phyloP scores from a whole-genome alignment of 371 early-diverging fungal genomes.

The Blastocladiella emersonii region DNA sequence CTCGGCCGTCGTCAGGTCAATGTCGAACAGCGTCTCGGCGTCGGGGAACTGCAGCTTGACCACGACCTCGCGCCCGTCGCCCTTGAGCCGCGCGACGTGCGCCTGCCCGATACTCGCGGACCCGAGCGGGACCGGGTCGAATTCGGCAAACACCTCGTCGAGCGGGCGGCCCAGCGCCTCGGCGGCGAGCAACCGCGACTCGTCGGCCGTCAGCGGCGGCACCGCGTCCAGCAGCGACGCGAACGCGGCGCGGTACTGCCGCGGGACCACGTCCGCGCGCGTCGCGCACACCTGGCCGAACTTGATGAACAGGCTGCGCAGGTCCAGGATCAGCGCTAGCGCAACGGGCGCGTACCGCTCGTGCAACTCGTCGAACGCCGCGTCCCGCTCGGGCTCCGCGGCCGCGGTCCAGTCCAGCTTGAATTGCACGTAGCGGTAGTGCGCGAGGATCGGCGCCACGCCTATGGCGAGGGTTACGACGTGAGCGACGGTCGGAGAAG shows the following conservation, averaged over 20 bases:
- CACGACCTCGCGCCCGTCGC: neutral
- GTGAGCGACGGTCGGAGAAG: too few species aligned
- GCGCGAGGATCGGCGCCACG: neutral
- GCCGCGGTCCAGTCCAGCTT: neutral
- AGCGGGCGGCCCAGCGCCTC: neutral
- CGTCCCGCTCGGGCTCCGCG: neutral
- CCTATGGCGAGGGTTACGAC: too few species aligned
- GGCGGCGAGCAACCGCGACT: neutral
- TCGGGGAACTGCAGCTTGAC: neutral
- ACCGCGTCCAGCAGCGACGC: neutral
- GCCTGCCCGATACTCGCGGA: neutral
- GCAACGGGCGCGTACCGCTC: neutral
- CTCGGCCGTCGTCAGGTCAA: neutral
- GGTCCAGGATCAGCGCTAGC: neutral
- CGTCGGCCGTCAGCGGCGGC: neutral
- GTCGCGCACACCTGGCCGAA: neutral
- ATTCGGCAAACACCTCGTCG: neutral
- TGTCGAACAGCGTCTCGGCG: neutral
- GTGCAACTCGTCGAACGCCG: neutral
- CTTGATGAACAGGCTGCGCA: slow-evolving; percentile 3
- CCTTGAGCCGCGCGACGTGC: slow-evolving; percentile 1
- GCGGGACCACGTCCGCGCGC: neutral
- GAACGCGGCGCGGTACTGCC: neutral
- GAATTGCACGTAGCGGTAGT: neutral
- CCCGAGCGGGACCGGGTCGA: neutral